A percentile compares a stretch with the other conserved stretches of the same genome.
Conservation (phyloP, 2,329 filamentous ascomycete species). For the Raffaelea albimanens region DNA sequence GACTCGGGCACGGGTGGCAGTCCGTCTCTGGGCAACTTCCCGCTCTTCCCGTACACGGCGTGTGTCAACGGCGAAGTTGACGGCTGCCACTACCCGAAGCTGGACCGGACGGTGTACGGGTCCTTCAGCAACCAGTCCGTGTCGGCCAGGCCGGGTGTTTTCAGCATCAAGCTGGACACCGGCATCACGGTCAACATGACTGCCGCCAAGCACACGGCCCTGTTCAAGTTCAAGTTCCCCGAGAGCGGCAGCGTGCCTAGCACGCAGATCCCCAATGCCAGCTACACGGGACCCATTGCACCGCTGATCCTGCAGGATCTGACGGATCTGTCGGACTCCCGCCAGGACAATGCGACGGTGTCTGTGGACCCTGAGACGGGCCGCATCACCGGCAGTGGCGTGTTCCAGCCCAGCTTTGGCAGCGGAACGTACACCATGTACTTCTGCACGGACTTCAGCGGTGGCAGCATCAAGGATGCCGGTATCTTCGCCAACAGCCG, state of each 20-base stretch:
- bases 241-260: constrained; percentile 19
- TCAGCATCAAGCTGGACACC: constrained; percentile 48
- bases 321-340: constrained; percentile 51
- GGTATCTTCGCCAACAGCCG: constrained; percentile 53
- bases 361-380: constrained; percentile 45
- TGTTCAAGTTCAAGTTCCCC: constrained; percentile 59
- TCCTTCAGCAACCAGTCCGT: constrained; percentile 40
- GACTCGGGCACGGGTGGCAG: constrained; percentile 47
- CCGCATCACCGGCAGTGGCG: constrained; percentile 52
- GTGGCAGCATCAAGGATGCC: constrained; percentile 45
- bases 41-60: constrained; percentile 56
- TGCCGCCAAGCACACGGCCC: constrained; percentile 51
- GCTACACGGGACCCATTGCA: constrained; percentile 20
- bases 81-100: constrained; percentile 49
- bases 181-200: constrained; percentile 59
- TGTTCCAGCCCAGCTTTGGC: constrained; percentile 57
- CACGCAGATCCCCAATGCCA: neutral
- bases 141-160: constrained; percentile 54
- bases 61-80: constrained; percentile 55
- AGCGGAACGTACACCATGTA: constrained; percentile 49
- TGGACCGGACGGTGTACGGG: constrained; percentile 27
- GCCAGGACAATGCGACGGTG: constrained; percentile 47
- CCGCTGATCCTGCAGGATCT: constrained; percentile 59
- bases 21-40: constrained; percentile 64
- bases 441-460: constrained; percentile 61